Evolutionary conservation across 257 asterid genomes (phyloP).

Genomic region (Solanum raphanifolium): DNA sequence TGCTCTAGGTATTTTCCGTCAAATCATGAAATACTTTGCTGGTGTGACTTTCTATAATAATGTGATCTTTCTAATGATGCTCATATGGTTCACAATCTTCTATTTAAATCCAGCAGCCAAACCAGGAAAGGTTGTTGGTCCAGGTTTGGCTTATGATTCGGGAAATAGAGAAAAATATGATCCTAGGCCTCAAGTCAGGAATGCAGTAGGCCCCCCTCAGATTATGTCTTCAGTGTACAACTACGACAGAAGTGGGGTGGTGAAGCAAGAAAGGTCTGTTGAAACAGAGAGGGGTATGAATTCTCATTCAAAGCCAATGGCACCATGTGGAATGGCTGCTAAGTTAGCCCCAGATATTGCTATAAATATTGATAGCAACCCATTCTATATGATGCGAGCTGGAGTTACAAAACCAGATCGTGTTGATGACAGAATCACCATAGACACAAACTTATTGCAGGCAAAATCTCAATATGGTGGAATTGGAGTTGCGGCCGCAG

Average conservation of each 20-base stretch:
- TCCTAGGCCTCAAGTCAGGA: too few species aligned
- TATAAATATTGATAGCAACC: conserved; percentile 49
- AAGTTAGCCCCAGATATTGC: conserved; percentile 59
- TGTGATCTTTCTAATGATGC: not conserved
- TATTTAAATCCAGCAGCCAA: not conserved
- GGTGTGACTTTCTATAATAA: not conserved
- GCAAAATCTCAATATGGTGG: conserved; percentile 55
- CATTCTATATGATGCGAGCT: conserved; percentile 33
- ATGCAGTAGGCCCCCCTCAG: conserved; percentile 21
- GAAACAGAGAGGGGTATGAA: conserved; percentile 1
- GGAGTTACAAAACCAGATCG: conserved; percentile 32
- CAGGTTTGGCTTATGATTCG: too few species aligned
- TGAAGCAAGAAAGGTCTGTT: conserved; percentile 31
- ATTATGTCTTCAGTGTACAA: conserved; percentile 20
- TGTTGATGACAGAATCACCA: conserved; percentile 37
- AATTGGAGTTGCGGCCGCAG: conserved; percentile 30
- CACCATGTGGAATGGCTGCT: conserved; percentile 48
- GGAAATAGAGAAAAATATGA: too few species aligned
- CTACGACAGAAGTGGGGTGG: conserved; percentile 25
- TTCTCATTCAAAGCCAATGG: conserved; percentile 25
- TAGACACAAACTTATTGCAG: conserved; percentile 58
- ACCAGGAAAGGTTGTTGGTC: not conserved
- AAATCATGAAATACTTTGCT: not conserved
- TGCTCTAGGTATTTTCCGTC: conserved; percentile 37
- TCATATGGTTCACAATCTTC: not conserved